Percentiles rank a stretch among this genome's conserved stretches.
These are phyloP conservation scores for Epipyxis sp. DNA, from an alignment of 108 stramenopile genomes.

Conservation along the genomic window DNA sequence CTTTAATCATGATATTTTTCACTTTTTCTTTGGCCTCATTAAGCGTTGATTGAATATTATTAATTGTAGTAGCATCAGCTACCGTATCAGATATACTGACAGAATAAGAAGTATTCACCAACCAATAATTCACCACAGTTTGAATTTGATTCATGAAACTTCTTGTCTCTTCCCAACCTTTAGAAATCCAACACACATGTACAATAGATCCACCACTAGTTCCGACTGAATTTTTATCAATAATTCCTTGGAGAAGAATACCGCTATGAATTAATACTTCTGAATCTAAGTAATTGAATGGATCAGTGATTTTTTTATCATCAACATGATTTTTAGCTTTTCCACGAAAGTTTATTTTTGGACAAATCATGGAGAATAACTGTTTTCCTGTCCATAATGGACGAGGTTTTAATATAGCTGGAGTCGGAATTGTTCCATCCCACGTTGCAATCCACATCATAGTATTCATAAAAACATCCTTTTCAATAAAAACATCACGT, in stretches of 20 bases:
- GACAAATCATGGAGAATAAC: constrained; percentile 79
- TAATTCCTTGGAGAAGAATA: constrained; percentile 83
- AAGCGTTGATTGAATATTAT: constrained; percentile 86
- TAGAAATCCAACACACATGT: constrained; percentile 92
- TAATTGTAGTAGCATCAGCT: constrained; percentile 88
- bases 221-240: constrained; percentile 96
- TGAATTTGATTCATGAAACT: constrained; percentile 97
- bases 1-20: constrained; percentile 87
- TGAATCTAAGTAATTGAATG: constrained; percentile 79
- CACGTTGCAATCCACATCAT: constrained; percentile 89
- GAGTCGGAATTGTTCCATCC: constrained; percentile 87
- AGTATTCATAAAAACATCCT: constrained; percentile 87
- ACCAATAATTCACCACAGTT: constrained; percentile 88
- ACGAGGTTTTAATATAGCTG: constrained; percentile 87
- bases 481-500: constrained; percentile 84
- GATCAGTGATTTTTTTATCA: constrained; percentile 57
- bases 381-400: constrained; percentile 99
- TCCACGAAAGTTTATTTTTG: constrained; percentile 79
- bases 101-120: constrained; percentile 84
- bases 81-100: constrained; percentile 97
- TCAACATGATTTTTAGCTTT: constrained; percentile 68
- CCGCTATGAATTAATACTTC: constrained; percentile 84
- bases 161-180: constrained; percentile 82
- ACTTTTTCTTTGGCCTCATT: constrained; percentile 92
- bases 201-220: constrained; percentile 89